phyloP scores from a whole-genome alignment of 352 stramenopile genomes.

The Phytophthora niederhauseri region DNA sequence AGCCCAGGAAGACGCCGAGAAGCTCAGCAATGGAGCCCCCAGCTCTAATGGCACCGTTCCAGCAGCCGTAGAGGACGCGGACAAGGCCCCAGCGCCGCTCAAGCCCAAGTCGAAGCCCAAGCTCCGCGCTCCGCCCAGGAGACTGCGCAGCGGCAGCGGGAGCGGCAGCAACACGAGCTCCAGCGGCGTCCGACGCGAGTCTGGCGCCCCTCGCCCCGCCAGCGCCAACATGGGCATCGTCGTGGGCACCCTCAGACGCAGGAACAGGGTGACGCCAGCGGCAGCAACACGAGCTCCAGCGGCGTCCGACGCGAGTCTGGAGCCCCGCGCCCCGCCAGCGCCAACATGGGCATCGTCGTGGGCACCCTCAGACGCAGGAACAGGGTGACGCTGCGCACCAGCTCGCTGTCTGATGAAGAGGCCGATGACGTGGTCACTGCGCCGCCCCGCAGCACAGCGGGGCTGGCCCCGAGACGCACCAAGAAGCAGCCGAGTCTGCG shows the following conservation, averaged over 20 bases:
- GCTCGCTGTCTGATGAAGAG: constrained; percentile 40
- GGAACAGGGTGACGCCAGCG: constrained; percentile 34
- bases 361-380: constrained; percentile 47
- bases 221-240: constrained; percentile 51
- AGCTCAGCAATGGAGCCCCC: constrained; percentile 13
- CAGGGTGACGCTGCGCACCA: constrained; percentile 28
- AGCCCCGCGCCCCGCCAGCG: constrained; percentile 33
- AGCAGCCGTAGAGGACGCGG: neutral
- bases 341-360: constrained; percentile 48
- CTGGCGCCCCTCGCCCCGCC: constrained; percentile 24
- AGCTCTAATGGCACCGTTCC: constrained; percentile 6
- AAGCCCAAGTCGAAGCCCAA: constrained; percentile 27
- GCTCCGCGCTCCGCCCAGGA: constrained; percentile 38
- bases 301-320: constrained; percentile 22
- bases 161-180: constrained; percentile 48
- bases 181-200: constrained; percentile 20
- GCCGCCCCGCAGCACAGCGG: constrained; percentile 12
- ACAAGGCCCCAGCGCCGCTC: constrained; percentile 18
- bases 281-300: constrained; percentile 31
- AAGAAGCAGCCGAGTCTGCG: constrained; percentile 62
- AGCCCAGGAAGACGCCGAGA: constrained; percentile 2
- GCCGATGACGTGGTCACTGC: constrained; percentile 28
- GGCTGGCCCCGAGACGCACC: constrained; percentile 22
- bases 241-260: constrained; percentile 43
- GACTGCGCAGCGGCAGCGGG: constrained; percentile 61